These are phyloP conservation scores for Lippia alba DNA, from an alignment of 305 asterid genomes.

Conservation along the genomic window DNA sequence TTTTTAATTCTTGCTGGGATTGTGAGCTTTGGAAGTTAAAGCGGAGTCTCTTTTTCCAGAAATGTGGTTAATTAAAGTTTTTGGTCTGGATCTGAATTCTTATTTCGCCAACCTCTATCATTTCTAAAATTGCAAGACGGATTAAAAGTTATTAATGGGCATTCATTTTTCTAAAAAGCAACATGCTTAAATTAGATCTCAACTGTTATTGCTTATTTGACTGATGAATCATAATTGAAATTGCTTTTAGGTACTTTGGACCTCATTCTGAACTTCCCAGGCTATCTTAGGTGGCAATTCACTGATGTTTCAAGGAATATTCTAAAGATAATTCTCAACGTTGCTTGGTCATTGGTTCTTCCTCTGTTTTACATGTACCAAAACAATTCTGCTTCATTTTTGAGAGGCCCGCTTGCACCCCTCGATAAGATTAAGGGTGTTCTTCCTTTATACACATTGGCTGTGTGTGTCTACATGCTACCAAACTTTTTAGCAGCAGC, in stretches of 20 bases:
- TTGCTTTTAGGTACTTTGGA: constrained; percentile 69
- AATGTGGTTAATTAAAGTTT: neutral
- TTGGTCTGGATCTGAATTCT: neutral
- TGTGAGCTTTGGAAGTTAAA: neutral
- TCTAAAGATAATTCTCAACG: constrained; percentile 77
- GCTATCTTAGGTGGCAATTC: constrained; percentile 82
- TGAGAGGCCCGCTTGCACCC: constrained; percentile 55
- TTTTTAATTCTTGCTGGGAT: neutral
- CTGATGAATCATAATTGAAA: constrained; percentile 34
- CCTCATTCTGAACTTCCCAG: constrained; percentile 77
- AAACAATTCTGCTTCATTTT: constrained; percentile 46
- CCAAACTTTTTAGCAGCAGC: constrained; percentile 72
- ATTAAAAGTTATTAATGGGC: constrained; percentile 2
- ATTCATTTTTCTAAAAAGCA: neutral
- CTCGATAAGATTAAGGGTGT: constrained; percentile 64
- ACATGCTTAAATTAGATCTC: constrained; percentile 10
- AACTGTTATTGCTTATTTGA: constrained; percentile 27
- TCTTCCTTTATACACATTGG: constrained; percentile 74
- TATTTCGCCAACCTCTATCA: neutral
- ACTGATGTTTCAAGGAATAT: constrained; percentile 66
- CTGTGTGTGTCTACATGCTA: constrained; percentile 66
- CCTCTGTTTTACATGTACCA: constrained; percentile 69
- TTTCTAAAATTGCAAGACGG: neutral
- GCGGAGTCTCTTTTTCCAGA: neutral
- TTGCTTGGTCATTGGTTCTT: constrained; percentile 76